phyloP scores from a whole-genome alignment of 805 yeast species.

The Kazachstania viticola region DNA sequence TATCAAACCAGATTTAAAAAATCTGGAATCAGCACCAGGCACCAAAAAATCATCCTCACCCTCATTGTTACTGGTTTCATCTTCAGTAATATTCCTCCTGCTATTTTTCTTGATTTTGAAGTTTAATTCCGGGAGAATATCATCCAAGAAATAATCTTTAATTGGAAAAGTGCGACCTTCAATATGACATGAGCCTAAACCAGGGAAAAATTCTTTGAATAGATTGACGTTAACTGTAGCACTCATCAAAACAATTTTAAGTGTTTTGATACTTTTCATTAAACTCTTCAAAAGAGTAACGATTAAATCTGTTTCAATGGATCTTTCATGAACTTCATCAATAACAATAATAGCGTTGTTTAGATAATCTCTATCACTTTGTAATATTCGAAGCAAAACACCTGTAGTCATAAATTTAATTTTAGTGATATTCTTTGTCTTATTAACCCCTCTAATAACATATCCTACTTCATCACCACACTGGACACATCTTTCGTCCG shows the following conservation, averaged over 20 bases:
- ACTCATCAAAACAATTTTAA: conserved; percentile 78
- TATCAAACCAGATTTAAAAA: conserved; percentile 54
- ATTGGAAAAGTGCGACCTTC: conserved; percentile 94
- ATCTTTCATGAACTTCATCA: conserved; percentile 96
- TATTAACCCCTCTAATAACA: conserved; percentile 81
- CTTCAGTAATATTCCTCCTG: conserved; percentile 8
- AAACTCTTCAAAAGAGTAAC: conserved; percentile 64
- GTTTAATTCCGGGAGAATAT: conserved; percentile 44
- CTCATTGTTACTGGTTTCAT: conserved; percentile 11
- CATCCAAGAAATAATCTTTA: conserved; percentile 60
- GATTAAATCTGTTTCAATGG: conserved; percentile 80
- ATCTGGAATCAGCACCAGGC: conserved; percentile 56
- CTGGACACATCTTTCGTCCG: conserved; percentile 54
- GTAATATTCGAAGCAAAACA: conserved; percentile 77
- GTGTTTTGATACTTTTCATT: conserved; percentile 32
- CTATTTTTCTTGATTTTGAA: conserved; percentile 36
- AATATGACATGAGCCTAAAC: conserved; percentile 61
- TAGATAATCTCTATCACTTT: conserved; percentile 35
- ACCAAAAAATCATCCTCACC: conserved; percentile 31
- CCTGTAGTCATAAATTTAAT: conserved; percentile 90
- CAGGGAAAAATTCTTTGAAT: conserved; percentile 55
- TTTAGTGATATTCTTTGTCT: conserved; percentile 47
- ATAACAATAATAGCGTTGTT: conserved; percentile 56
- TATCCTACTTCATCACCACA: conserved; percentile 69
- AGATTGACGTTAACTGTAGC: conserved; percentile 75